Evolutionary conservation across 768 basidiomycete species (phyloP).

Genomic region (Amanita fuliginea): DNA sequence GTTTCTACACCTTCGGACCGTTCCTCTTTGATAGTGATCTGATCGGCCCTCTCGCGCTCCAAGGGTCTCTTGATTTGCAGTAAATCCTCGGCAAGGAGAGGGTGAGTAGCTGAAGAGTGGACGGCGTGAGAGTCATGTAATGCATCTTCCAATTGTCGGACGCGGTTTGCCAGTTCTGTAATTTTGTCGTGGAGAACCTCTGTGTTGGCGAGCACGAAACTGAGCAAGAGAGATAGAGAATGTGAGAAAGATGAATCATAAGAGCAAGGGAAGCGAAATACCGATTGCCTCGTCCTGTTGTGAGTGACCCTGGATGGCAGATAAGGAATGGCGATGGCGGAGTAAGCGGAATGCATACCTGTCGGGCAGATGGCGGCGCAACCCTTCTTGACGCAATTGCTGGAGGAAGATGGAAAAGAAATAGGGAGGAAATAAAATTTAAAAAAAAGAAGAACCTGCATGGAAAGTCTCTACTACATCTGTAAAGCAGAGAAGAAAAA

Average conservation of each 20-base stretch:
- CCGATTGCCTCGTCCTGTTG: constrained; percentile 68
- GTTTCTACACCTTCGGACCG: constrained; percentile 40
- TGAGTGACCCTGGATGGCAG: constrained; percentile 41
- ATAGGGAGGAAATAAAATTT: neutral
- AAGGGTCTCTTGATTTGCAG: constrained; percentile 58
- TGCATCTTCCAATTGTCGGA: constrained; percentile 61
- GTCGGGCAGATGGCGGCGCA: constrained; percentile 57
- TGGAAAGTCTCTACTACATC: constrained; percentile 57
- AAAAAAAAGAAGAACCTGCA: constrained; percentile 33
- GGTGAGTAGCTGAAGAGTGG: constrained; percentile 40
- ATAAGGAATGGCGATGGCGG: constrained; percentile 7
- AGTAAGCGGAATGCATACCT: constrained; percentile 22
- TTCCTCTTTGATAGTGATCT: constrained; percentile 23
- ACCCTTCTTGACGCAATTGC: constrained; percentile 50
- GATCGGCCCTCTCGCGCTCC: constrained; percentile 43
- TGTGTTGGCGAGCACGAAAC: constrained; percentile 64
- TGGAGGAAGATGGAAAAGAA: constrained; percentile 9
- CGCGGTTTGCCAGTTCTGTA: constrained; percentile 43
- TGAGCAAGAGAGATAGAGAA: constrained; percentile 11
- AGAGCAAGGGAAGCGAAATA: constrained; percentile 13
- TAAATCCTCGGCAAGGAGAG: constrained; percentile 49
- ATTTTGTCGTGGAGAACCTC: constrained; percentile 64
- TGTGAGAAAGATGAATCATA: neutral
- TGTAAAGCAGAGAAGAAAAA: constrained; percentile 12
- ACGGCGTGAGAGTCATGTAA: constrained; percentile 39